phyloP scores from a whole-genome alignment of 2,329 filamentous ascomycete genomes.

The Arthrobotrys conoides region DNA sequence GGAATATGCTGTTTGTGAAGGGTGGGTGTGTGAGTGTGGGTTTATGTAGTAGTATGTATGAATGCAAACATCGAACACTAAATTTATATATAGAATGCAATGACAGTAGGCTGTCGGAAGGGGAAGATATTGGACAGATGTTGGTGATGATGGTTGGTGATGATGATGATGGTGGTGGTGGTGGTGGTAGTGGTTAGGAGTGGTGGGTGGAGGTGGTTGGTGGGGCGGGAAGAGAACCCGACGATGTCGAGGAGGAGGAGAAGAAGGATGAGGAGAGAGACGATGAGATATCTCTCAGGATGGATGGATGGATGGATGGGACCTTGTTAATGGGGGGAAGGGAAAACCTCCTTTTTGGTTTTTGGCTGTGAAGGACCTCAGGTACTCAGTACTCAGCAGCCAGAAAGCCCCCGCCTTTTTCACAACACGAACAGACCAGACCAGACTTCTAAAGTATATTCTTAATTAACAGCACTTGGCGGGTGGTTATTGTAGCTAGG shows the following conservation, averaged over 20 bases:
- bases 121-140: neutral
- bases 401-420: conserved; percentile 42
- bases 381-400: too few relatives aligned
- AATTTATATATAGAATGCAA: conserved; percentile 12
- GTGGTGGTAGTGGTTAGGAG: neutral
- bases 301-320: conserved; percentile 24
- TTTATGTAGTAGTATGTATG: neutral
- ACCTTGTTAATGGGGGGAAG: conserved; percentile 8
- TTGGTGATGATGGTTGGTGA: neutral
- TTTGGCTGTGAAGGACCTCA: conserved; percentile 23
- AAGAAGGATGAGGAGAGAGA: conserved; percentile 10
- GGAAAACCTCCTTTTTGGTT: conserved; percentile 54
- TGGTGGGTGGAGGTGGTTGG: conserved; percentile 6
- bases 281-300: conserved; percentile 33
- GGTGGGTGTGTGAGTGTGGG: neutral
- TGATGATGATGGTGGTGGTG: neutral
- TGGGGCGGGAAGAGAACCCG: conserved; percentile 17
- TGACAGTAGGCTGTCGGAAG: conserved; percentile 5
- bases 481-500: neutral
- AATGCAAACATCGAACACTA: neutral
- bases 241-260: conserved; percentile 30
- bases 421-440: conserved; percentile 24
- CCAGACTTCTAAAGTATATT: neutral
- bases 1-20: conserved; percentile 17
- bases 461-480: neutral